Base-by-base conservation (phyloP, 352 stramenopile genomes). In the Plasmopara halstedii region DNA sequence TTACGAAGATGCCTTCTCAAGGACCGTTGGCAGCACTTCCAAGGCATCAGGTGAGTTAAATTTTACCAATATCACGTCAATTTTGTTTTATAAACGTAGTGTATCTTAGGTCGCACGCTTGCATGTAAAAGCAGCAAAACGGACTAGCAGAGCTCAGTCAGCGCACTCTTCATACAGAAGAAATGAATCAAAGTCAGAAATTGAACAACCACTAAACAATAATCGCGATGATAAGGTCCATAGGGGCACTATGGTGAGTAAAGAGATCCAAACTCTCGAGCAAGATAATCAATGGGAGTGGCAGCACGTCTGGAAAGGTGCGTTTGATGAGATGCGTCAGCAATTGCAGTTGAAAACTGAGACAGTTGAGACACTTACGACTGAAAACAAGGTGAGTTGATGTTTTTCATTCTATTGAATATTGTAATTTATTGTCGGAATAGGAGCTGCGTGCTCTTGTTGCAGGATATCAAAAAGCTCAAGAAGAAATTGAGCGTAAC, bases 231-330 rank as follows among this genome's bases (percentile, higher is more conserved):
- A 49, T 27, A 27, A 36, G 18, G 14, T 32, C 4, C 45, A 15
- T 38, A 7, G n/a, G 32, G 31, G 27, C 33, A 22, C 25, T 29
- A 17, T 27, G 2, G 61, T 62, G 27, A 73, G 33, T 21, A 77
- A 78, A 37, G 66, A 78, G 52, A 62, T 70, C 26, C 73, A 88
- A 42, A 88, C 70, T 2, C 61, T 63, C 32, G 66, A 85, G 9
- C 52, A 73, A 43, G 66, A 85, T 20, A 70, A 84, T 19, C 73
- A 85, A 37, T 85, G 67, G 60, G 72, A 85, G 44, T 83, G 72
- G 75, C 63, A 84, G 47, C 67, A 59, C 19, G 63, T 85, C 21
- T 87, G 75, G 72, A 82, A 83, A 69, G 70, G 68, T 27, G 70
- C 72, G 8, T 87, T 87, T 42, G 68, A 83, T 46, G 70, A 70